phyloP scores from a whole-genome alignment of 495 filamentous ascomycete species.

The Ascobolus immersus region DNA sequence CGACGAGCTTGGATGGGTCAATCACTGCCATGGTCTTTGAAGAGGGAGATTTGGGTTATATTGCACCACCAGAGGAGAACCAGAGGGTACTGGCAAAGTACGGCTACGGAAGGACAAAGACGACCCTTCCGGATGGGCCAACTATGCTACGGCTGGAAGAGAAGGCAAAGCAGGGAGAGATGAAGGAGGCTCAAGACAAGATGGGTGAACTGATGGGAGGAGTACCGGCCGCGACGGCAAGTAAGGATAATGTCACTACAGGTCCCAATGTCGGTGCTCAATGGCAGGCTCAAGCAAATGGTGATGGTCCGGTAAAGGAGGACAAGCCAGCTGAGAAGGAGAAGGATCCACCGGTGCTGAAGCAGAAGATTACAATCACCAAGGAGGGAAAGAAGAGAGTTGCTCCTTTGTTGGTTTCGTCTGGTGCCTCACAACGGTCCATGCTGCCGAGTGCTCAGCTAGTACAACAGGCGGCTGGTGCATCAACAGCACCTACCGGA shows the following conservation, averaged over 20 bases:
- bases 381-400: constrained; percentile 96
- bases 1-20: constrained; percentile 65
- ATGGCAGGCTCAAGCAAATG: constrained; percentile 24
- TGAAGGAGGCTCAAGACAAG: constrained; percentile 65
- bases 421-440: constrained; percentile 19
- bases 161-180: constrained; percentile 67
- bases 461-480: constrained; percentile 24
- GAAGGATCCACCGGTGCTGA: constrained; percentile 29
- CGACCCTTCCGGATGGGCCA: constrained; percentile 71
- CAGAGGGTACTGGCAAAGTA: constrained; percentile 80
- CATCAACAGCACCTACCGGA: constrained; percentile 47
- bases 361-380: constrained; percentile 74
- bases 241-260: constrained; percentile 5
- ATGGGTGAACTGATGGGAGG: constrained; percentile 98
- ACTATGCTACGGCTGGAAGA: constrained; percentile 72
- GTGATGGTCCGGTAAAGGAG: constrained; percentile 16
- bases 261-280: constrained; percentile 16
- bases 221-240: no score
- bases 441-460: constrained; percentile 17
- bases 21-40: constrained; percentile 54
- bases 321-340: constrained; percentile 21
- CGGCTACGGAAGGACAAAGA: constrained; percentile 58
- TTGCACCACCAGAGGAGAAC: constrained; percentile 57
- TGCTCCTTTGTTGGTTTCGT: constrained; percentile 71
- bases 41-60: constrained; percentile 45